Percentiles rank a stretch among this genome's conserved stretches.
Conservation (phyloP, 768 basidiomycete genomes). For the Favolaschia claudopus region DNA sequence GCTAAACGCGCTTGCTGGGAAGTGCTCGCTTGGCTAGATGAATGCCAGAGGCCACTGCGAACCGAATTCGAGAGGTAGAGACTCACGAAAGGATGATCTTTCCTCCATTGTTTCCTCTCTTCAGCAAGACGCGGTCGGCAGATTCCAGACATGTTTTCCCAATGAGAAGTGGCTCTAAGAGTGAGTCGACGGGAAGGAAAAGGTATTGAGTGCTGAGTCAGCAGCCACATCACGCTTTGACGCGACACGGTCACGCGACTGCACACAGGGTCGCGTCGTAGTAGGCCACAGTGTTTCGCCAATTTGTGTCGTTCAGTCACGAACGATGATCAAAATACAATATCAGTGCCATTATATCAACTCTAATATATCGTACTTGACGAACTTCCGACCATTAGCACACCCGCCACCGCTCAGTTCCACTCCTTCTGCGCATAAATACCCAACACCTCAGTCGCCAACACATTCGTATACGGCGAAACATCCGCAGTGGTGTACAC, state of each 20-base stretch:
- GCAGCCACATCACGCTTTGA: too few relatives aligned
- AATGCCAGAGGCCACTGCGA: constrained; percentile 15
- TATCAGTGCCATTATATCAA: too few relatives aligned
- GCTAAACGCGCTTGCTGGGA: not conserved
- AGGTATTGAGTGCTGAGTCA: too few relatives aligned
- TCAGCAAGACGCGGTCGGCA: constrained; percentile 93
- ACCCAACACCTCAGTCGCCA: constrained; percentile 60
- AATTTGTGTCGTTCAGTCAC: too few relatives aligned
- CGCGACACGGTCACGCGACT: too few relatives aligned
- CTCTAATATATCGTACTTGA: too few relatives aligned
- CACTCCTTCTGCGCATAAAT: constrained; percentile 59
- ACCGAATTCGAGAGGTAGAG: constrained; percentile 4
- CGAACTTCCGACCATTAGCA: too few relatives aligned
- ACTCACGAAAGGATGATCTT: constrained; percentile 97
- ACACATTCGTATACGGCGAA: constrained; percentile 57
- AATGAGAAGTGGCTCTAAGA: not conserved
- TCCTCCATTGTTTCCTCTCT: constrained; percentile 98
- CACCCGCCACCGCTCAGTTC: too few relatives aligned
- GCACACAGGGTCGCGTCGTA: too few relatives aligned
- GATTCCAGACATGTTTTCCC: constrained; percentile 79
- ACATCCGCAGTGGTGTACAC: constrained; percentile 63
- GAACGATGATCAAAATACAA: too few relatives aligned
- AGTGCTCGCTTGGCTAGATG: constrained; percentile 5
- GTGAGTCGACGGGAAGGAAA: not conserved
- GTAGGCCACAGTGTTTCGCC: too few relatives aligned